phyloP scores from a whole-genome alignment of 495 filamentous ascomycete species.

The Cenococcum geophilum region DNA sequence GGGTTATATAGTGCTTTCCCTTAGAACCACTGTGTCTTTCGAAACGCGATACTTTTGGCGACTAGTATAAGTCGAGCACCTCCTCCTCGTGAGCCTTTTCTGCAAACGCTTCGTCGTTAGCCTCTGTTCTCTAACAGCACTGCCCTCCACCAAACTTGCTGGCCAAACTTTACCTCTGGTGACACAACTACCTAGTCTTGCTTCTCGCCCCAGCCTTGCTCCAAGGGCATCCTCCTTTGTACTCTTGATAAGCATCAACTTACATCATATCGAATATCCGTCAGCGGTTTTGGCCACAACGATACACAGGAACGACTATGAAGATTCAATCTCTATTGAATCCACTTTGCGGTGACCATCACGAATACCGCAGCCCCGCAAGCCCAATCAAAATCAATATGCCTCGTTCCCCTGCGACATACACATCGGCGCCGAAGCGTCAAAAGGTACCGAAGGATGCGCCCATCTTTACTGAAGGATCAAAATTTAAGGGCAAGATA shows the following conservation, averaged over 20 bases:
- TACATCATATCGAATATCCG: slow-evolving; percentile 18
- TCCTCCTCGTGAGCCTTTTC: slow-evolving; percentile 27
- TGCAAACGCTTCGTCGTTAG: slow-evolving; percentile 25
- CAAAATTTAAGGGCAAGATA: slow-evolving; percentile 52
- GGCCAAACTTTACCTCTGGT: slow-evolving; percentile 15
- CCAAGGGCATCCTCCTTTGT: slow-evolving; percentile 23
- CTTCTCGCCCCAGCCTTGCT: slow-evolving; percentile 15
- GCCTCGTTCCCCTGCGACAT: slow-evolving; percentile 1
- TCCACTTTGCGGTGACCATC: slow-evolving; percentile 18
- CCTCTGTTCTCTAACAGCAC: slow-evolving; percentile 15
- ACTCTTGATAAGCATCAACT: slow-evolving; percentile 21
- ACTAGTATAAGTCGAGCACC: slow-evolving; percentile 21
- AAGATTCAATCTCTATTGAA: slow-evolving; percentile 32
- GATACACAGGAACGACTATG: slow-evolving; percentile 14
- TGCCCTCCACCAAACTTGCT: slow-evolving; percentile 21
- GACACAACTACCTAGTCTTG: slow-evolving; percentile 26
- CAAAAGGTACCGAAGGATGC: slow-evolving; percentile 55
- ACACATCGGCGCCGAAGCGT: slow-evolving; percentile 35
- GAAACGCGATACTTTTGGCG: slow-evolving; percentile 21
- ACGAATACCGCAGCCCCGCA: slow-evolving; percentile 9
- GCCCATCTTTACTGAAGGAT: slow-evolving; percentile 50
- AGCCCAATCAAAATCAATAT: slow-evolving; percentile 14
- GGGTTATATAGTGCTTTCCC: neutral
- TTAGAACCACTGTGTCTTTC: neutral
- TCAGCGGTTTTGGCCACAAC: slow-evolving; percentile 6